These are phyloP conservation scores for Tulasnella sp. DNA, from an alignment of 768 basidiomycete genomes.

Conservation along the genomic window DNA sequence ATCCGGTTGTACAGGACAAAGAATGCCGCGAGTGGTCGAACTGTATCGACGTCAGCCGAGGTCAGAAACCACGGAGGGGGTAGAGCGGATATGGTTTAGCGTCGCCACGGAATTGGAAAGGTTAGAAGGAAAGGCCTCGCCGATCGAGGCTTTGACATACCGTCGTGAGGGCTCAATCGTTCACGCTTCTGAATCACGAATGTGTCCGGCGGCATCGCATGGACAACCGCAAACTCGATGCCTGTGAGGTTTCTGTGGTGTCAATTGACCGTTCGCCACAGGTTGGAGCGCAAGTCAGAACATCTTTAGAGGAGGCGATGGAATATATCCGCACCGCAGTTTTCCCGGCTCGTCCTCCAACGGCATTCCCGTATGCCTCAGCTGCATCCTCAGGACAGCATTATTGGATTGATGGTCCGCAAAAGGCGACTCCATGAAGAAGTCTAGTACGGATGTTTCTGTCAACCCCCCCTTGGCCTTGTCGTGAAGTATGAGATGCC, in stretches of 20 bases:
- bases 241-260: slow-evolving; percentile 66
- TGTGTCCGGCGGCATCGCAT: slow-evolving; percentile 64
- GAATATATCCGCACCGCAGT: slow-evolving; percentile 47
- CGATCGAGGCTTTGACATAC: slow-evolving; percentile 33
- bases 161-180: slow-evolving; percentile 70
- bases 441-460: slow-evolving; percentile 72
- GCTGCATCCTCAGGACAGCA: slow-evolving; percentile 88
- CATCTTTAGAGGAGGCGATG: not conserved
- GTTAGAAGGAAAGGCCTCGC: too few species aligned
- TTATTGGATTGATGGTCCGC: slow-evolving; percentile 64
- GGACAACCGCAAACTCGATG: slow-evolving; percentile 75
- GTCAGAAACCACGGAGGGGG: too few species aligned
- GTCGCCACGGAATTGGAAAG: not conserved
- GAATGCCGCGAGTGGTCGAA: slow-evolving; percentile 66
- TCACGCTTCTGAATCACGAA: slow-evolving; percentile 89
- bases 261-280: slow-evolving; percentile 9
- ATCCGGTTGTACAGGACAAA: slow-evolving; percentile 84
- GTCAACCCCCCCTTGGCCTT: slow-evolving; percentile 71
- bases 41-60: slow-evolving; percentile 39
- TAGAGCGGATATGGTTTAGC: not conserved
- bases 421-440: slow-evolving; percentile 85
- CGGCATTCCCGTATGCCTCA: slow-evolving; percentile 64
- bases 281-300: not conserved
- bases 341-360: slow-evolving; percentile 61
- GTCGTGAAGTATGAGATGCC: not conserved